Evolutionary conservation across 176 grass and related monocot species (phyloP).

Genomic region (Elaeis guineensis): DNA sequence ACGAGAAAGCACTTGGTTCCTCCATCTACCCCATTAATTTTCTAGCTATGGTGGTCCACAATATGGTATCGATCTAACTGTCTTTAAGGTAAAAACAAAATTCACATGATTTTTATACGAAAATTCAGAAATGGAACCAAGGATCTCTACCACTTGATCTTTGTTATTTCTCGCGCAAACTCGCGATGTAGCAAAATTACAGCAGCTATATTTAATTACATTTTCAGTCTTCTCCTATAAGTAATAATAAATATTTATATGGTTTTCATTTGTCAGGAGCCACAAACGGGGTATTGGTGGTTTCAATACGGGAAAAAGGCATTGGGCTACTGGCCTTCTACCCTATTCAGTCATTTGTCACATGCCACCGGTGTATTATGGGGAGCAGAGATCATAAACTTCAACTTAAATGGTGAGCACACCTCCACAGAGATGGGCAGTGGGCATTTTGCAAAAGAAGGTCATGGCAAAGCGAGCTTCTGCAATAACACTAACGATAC

Average conservation of each 20-base stretch:
- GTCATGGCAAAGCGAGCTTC: slow-evolving; percentile 79
- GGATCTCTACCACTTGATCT: no score
- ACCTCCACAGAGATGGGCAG: slow-evolving; percentile 87
- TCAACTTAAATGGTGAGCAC: slow-evolving; percentile 14
- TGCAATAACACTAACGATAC: slow-evolving; percentile 74
- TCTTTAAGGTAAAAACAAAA: not conserved
- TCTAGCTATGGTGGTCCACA: not conserved
- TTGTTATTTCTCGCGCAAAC: no score
- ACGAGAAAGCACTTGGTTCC: not conserved
- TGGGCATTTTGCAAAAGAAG: slow-evolving; percentile 74
- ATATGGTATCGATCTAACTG: not conserved
- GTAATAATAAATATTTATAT: no score
- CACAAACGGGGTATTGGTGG: slow-evolving; percentile 1
- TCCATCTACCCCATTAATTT: not conserved
- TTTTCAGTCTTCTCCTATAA: no score
- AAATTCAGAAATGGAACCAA: not conserved
- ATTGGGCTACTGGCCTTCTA: no score
- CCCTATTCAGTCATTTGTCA: no score
- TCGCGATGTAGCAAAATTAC: no score
- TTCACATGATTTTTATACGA: not conserved
- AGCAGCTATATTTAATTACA: no score
- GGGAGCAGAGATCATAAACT: no score
- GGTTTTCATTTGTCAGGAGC: not conserved
- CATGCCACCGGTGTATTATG: no score
- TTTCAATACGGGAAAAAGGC: not conserved